Evolutionary conservation across 2,329 filamentous ascomycete species (phyloP), one percentile per base, ranked within the genome.

Genomic region (Exserohilum rostratum): DNA sequence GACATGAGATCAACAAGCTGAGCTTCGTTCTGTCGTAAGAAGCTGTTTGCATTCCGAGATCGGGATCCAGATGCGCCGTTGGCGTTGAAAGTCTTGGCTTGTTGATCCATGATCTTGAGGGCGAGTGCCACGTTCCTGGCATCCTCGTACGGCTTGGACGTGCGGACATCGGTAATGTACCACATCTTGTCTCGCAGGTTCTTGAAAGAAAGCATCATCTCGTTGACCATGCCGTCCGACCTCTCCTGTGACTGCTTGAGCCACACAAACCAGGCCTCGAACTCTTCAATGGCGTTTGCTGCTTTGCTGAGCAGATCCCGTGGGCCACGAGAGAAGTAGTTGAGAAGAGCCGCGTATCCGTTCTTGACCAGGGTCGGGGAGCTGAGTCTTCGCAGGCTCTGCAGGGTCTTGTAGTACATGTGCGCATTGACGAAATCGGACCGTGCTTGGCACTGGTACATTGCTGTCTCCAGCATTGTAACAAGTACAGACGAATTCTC

Each of bases 111-210:
- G 6, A 90, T 91, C 75, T 95, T 96, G 45, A 99, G 79, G 4
- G 93, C 95, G 55, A 90, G 84, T 5, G 92, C 90, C 42, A 98
- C 88, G 61, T 93, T 91, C 54, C 88, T 88, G 34, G 91, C 91
- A 64, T 96, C 89, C 56, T 95, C 90, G 67, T 97, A 98, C 9
- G 87, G 86, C 44, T 87, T 90, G 3, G 95, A 97, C 66, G 93
- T 93, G 58, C 91, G 89, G 25, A 98, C 93, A 73, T 97, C 92
- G 1, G 90, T 93, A 56, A 95, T 90, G 72, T 96, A 99, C 95
- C 95, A 99, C 90, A 98, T 96, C 80, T 98, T 98, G 73, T 96
- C 90, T 37, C 95, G 86, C 34, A 97, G 82, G 18, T 89, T 87
- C 53, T 87, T 85, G 33, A 95, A 82, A 5, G 86, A 85, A 54